These are phyloP conservation scores for Russula brevipes DNA, from an alignment of 768 basidiomycete genomes.

Conservation along the genomic window DNA sequence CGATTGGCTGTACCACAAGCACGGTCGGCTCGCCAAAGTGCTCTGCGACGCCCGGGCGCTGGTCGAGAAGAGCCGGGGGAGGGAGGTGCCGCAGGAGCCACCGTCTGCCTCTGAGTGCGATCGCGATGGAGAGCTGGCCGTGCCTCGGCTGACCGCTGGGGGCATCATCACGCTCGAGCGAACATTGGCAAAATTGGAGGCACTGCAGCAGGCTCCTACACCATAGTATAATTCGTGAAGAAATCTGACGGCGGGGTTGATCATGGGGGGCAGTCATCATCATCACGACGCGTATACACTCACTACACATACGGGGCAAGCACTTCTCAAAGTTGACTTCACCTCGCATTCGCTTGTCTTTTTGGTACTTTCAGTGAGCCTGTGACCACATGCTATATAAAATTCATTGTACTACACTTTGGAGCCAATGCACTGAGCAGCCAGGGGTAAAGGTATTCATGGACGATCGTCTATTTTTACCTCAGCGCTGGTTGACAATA, in stretches of 20 bases:
- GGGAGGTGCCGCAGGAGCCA: not conserved
- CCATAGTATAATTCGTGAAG: not conserved
- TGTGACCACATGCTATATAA: not conserved
- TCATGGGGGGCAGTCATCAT: constrained; percentile 13
- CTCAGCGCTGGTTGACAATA: constrained; percentile 5
- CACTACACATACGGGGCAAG: not conserved
- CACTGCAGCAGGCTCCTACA: constrained; percentile 28
- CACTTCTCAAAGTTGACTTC: not conserved
- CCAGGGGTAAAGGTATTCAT: not conserved
- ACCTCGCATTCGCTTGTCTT: constrained; percentile 7
- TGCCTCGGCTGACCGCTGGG: constrained; percentile 74
- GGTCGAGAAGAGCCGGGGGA: constrained; percentile 59
- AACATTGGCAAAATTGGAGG: constrained; percentile 63
- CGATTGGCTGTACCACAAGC: constrained; percentile 61
- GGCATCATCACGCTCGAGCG: constrained; percentile 74
- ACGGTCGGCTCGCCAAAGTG: constrained; percentile 63
- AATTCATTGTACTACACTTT: not conserved
- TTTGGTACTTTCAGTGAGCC: not conserved
- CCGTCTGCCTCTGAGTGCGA: constrained; percentile 23
- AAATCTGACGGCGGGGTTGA: not conserved
- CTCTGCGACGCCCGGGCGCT: constrained; percentile 56
- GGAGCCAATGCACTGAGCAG: not conserved
- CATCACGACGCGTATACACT: constrained; percentile 2
- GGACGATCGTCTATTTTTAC: constrained; percentile 4
- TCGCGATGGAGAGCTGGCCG: constrained; percentile 44